These are phyloP conservation scores for Conoideocrella luteorostrata DNA, from an alignment of 2,329 filamentous ascomycete genomes.

Conservation along the genomic window DNA sequence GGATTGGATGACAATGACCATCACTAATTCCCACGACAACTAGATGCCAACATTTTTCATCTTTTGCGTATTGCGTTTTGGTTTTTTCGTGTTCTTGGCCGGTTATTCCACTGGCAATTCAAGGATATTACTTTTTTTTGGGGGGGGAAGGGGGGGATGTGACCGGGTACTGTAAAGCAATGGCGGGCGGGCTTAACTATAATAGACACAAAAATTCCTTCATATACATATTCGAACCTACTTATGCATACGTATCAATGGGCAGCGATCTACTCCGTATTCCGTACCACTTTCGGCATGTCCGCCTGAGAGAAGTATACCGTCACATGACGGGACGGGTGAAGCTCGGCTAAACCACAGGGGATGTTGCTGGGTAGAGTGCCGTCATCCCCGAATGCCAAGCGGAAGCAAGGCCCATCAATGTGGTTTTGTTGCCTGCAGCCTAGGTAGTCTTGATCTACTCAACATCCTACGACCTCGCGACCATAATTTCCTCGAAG, in stretches of 20 bases:
- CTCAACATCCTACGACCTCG: not conserved
- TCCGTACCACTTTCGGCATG: no score
- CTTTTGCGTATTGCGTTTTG: not conserved
- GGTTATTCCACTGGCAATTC: not conserved
- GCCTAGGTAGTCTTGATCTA: constrained; percentile 2
- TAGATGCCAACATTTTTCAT: constrained; percentile 1
- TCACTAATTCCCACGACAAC: not conserved
- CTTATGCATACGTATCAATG: no score
- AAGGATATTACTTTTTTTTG: constrained; percentile 5
- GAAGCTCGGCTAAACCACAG: constrained; percentile 21
- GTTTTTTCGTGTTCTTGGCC: not conserved
- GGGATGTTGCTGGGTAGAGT: constrained; percentile 13
- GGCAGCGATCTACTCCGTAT: no score
- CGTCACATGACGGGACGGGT: constrained; percentile 26
- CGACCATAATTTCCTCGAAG: not conserved
- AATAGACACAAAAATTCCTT: not conserved
- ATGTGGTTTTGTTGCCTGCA: constrained; percentile 3
- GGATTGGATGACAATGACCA: not conserved
- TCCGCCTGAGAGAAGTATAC: no score
- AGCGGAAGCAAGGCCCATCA: not conserved
- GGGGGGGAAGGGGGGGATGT: no score
- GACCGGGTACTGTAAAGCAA: constrained; percentile 3
- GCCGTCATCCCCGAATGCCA: constrained; percentile 22
- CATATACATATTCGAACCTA: no score
- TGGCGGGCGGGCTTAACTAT: not conserved